Evolutionary conservation across 23 red algal species (phyloP).

Genomic region (Gracilaria caudata): DNA sequence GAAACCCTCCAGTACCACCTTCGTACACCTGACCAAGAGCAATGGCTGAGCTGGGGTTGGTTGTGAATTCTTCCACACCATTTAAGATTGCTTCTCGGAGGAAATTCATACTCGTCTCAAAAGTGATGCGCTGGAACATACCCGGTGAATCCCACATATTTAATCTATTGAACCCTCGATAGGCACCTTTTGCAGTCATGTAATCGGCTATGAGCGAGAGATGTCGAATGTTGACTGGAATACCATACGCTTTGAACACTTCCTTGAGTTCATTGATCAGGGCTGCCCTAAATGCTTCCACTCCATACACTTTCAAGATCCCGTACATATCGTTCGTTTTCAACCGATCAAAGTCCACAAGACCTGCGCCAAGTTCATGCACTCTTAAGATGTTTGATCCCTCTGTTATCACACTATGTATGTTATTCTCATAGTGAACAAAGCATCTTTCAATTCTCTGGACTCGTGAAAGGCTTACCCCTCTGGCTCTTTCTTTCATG

Average conservation of each 20-base stretch:
- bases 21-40: conserved; percentile 53
- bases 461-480: conserved; percentile 47
- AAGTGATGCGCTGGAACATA: conserved; percentile 81
- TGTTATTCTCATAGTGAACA: conserved; percentile 15
- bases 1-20: conserved; percentile 75
- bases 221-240: conserved; percentile 94
- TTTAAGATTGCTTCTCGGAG: conserved; percentile 72
- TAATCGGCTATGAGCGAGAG: conserved; percentile 91
- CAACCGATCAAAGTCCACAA: conserved; percentile 73
- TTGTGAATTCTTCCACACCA: conserved; percentile 62
- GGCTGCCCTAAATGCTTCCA: conserved; percentile 82
- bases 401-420: conserved; percentile 55
- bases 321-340: conserved; percentile 91
- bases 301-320: conserved; percentile 83
- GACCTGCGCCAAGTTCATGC: conserved; percentile 52
- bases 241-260: conserved; percentile 95
- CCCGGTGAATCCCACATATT: conserved; percentile 78
- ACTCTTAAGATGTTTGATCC: conserved; percentile 84
- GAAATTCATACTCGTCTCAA: conserved; percentile 96
- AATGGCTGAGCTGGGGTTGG: conserved; percentile 72
- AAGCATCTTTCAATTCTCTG: conserved; percentile 45
- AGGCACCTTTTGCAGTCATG: conserved; percentile 74
- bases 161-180: conserved; percentile 80
- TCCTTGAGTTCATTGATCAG: conserved; percentile 77
- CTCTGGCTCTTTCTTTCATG: conserved; percentile 50